Conservation (phyloP, 768 basidiomycete genomes). For the Ephemerocybe angulata region DNA sequence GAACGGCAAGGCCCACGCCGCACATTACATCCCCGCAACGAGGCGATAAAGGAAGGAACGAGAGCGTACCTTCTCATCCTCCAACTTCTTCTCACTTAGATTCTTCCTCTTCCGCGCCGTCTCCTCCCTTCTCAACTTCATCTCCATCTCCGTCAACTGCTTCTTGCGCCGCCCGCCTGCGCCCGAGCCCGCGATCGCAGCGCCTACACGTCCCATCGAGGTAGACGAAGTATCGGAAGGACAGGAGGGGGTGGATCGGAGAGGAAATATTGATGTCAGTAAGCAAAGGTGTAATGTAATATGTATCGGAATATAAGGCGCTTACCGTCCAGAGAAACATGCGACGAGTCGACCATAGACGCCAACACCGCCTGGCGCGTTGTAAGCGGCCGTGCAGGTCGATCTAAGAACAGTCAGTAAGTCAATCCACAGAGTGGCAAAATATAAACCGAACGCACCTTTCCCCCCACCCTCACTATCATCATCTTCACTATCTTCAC, state of each 20-base stretch:
- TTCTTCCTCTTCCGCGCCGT: slow-evolving; percentile 80
- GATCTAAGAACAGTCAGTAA: background rate
- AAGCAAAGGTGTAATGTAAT: no score
- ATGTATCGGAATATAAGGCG: no score
- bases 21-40: background rate
- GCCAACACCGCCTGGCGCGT: slow-evolving; percentile 70
- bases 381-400: slow-evolving; percentile 38
- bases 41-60: background rate
- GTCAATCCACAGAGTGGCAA: background rate
- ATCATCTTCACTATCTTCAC: no score
- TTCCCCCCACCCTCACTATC: slow-evolving; percentile 19
- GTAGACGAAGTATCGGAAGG: no score
- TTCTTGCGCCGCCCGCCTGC: slow-evolving; percentile 50
- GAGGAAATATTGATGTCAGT: no score
- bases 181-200: no score
- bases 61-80: slow-evolving; percentile 67
- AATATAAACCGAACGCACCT: background rate
- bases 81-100: slow-evolving; percentile 76
- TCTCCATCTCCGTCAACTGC: slow-evolving; percentile 65
- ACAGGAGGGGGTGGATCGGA: slow-evolving; percentile 1
- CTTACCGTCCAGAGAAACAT: slow-evolving; percentile 67
- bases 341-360: slow-evolving; percentile 62
- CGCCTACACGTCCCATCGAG: no score
- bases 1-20: background rate
- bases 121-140: slow-evolving; percentile 74